phyloP scores from a whole-genome alignment of 2,329 filamentous ascomycete species.

The Fusarium anguioides region DNA sequence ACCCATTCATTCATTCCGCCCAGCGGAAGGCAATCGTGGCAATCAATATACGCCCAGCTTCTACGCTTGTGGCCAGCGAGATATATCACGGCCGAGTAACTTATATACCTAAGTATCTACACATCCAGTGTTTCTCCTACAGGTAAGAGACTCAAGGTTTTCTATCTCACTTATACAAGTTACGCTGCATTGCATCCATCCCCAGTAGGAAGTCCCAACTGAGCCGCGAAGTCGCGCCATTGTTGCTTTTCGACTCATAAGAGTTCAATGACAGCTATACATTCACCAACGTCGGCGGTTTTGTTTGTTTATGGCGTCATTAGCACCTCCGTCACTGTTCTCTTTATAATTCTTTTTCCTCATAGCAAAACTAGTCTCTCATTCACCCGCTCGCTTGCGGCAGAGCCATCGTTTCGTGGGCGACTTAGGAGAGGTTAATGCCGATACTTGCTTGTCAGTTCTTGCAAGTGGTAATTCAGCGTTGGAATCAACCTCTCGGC shows the following conservation, averaged over 20 bases:
- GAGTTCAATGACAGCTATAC: background rate
- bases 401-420: background rate
- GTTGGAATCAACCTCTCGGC: background rate
- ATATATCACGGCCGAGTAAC: background rate
- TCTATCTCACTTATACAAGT: background rate
- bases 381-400: background rate
- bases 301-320: conserved; percentile 9
- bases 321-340: background rate
- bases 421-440: background rate
- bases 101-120: background rate
- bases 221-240: background rate
- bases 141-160: conserved; percentile 8
- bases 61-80: background rate
- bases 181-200: background rate
- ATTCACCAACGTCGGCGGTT: background rate
- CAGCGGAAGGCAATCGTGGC: background rate
- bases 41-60: background rate
- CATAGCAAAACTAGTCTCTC: background rate
- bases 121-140: background rate
- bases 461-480: background rate
- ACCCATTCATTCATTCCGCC: background rate
- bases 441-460: background rate
- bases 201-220: background rate
- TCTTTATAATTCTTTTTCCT: background rate
- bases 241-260: background rate